Evolutionary conservation across 2,329 filamentous ascomycete species (phyloP), one percentile per base, ranked within the genome.

Genomic region (Clonostachys rosea): DNA sequence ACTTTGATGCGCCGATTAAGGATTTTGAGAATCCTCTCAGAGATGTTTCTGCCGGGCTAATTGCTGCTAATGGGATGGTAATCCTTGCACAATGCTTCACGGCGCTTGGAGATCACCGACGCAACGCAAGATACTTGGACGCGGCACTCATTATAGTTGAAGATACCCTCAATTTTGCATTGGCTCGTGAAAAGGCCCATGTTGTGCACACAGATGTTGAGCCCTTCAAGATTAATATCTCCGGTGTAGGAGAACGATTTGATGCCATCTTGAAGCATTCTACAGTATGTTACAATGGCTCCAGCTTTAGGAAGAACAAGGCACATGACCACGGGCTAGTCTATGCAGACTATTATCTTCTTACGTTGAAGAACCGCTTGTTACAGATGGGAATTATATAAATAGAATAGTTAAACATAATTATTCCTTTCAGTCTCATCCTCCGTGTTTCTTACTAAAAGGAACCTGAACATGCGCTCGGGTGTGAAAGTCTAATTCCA

Each of bases 341-440:
- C 2, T 76, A 76, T 55, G 73, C 69, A 5, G 71, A 75, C 52
- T 76, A 76, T 49, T 76, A 68, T 50, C 53, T 76, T 42, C 50
- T 75, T 6, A 69, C 73, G 47, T 73, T 71, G 58, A 71, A 71
- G 5, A 76, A 76, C 46, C 65, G 68, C 41, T 51, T 77, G n/a
- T 47, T 76, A 40, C 52, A 59, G 35, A 62, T 69, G 61, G 41
- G 45, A 6, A 37, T 24, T 14, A 35, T 14, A 14, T 45, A 14
- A 24, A 42, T 42, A 30, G 24, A 5, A 30, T 10, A 30, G 2
- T 30, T 10, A 30, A 30, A 10, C 9, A 10, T 30, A 30, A 9
- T 10, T 10, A 6, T 30, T 30, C 10, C 24, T 24, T 30, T 30
- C 6, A 2, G 9, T 10, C 24, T 30, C 10, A 3, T 10, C 3